These are phyloP conservation scores for Prunus mume DNA, from an alignment of 306 rosid genomes.

Conservation along the genomic window DNA sequence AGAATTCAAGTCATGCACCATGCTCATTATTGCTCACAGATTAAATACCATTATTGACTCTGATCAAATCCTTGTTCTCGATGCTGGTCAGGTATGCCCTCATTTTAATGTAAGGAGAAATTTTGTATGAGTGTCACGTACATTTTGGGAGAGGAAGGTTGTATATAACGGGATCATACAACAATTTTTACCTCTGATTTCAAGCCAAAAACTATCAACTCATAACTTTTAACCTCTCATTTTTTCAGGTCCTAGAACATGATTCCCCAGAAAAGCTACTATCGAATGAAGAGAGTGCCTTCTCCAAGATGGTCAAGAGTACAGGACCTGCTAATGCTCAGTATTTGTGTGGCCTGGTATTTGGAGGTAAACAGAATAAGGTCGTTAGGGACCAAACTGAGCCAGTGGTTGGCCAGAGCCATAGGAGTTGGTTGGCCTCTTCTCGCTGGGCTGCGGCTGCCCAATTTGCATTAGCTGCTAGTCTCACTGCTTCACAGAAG, in stretches of 20 bases:
- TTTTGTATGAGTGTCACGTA: neutral
- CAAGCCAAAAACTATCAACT: neutral
- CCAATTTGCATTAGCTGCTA: constrained; percentile 63
- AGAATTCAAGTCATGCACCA: constrained; percentile 79
- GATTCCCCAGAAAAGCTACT: constrained; percentile 58
- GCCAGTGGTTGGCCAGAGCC: constrained; percentile 28
- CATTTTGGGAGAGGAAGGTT: neutral
- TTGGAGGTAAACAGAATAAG: constrained; percentile 30
- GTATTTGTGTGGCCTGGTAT: constrained; percentile 53
- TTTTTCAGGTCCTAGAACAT: constrained; percentile 64
- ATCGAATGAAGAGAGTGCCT: constrained; percentile 54
- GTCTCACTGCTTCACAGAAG: constrained; percentile 59
- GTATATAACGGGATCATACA: neutral
- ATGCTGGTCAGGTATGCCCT: constrained; percentile 65
- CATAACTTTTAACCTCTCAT: neutral
- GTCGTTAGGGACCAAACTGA: constrained; percentile 16
- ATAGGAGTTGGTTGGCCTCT: constrained; percentile 35
- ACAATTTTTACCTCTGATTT: neutral
- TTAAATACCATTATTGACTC: constrained; percentile 82
- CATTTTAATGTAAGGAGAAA: neutral
- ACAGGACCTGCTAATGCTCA: constrained; percentile 84
- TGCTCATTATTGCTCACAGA: constrained; percentile 89
- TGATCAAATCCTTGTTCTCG: constrained; percentile 65
- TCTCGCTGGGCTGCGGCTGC: constrained; percentile 65
- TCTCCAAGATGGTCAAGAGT: constrained; percentile 77